Evolutionary conservation across 495 filamentous ascomycete species (phyloP), one percentile per base, ranked within the genome.

Genomic region (Baudoinia panamericana): DNA sequence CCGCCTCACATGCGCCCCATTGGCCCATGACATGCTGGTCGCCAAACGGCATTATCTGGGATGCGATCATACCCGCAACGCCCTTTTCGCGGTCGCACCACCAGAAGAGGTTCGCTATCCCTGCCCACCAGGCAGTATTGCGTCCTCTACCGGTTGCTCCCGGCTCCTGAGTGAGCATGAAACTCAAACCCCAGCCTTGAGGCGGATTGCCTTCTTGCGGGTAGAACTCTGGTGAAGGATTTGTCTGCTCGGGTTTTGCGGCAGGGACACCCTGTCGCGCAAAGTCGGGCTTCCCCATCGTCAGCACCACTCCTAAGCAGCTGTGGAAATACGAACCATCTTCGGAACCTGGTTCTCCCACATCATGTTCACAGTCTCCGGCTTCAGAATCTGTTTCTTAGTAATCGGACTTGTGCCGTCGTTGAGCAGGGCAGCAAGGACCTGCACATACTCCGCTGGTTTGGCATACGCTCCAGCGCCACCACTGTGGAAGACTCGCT

Each of bases 131-230:
- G 0, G 43, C 72, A 4, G 71, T 71, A 20, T 59, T 56, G 4
- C 35, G 45, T 1, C 63, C 65, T 38, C 73, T 52, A 0, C 72
- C 75, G 3, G 74, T 74, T 9, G 45, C 44, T 2, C 55, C 53
- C 2, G 52, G 46, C 30, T 54, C 51, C 28, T 39, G 38, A 8
- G 57, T 68, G 31, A 78, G 46, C 57, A 74, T 63, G 49, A 75
- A 75, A 0, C 64, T 67, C 16, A 79, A 49, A 0, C 73, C 75
- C 72, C 72, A 77, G 19, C 75, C 75, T 49, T 76, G 70, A 4
- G 69, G 61, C 43, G 68, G 56, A 22, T 67, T 61, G 5, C 59
- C 59, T 4, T 61, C 48, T 25, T 68, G 60, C 4, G 70, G 70
- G 51, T 77, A 72, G 13, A 76, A 41, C 12, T 68, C 67, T 3